A percentile compares a stretch with the other conserved stretches of the same genome.
phyloP scores from a whole-genome alignment of 257 asterid genomes.

The Solanum tarapatanum region DNA sequence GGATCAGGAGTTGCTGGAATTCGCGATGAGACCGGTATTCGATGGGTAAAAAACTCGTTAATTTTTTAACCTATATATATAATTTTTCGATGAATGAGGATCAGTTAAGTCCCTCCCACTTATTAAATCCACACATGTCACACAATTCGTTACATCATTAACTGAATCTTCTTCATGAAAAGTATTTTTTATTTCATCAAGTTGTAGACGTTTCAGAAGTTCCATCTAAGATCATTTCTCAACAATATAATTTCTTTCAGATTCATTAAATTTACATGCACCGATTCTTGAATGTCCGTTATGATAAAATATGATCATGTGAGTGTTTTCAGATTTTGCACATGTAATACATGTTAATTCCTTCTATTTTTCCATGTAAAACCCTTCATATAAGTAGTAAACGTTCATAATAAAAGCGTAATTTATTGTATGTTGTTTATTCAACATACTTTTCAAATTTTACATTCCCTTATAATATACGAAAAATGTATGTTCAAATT shows the following conservation, averaged over 20 bases:
- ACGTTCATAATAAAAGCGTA: neutral
- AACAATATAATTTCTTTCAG: neutral
- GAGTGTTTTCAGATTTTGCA: neutral
- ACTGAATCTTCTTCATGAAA: neutral
- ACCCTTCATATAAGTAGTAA: neutral
- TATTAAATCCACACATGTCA: neutral
- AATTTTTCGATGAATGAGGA: neutral
- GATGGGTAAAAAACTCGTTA: constrained; percentile 10
- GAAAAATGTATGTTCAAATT: neutral
- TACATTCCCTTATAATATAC: neutral
- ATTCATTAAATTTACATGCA: neutral
- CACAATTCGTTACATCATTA: neutral
- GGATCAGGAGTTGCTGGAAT: constrained; percentile 44
- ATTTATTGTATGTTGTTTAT: neutral
- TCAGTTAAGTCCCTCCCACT: neutral
- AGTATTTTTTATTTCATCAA: neutral
- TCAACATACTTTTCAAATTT: neutral
- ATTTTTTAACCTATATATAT: neutral
- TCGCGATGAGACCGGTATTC: constrained; percentile 23
- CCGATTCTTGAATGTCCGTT: neutral
- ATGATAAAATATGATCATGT: neutral
- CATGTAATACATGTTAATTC: neutral
- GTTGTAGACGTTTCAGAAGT: neutral
- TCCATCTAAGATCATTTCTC: neutral
- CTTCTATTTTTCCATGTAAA: neutral